Evolutionary conservation across 225 moss, liverwort and hornwort genomes (phyloP).

Genomic region (Neckera pumila): DNA sequence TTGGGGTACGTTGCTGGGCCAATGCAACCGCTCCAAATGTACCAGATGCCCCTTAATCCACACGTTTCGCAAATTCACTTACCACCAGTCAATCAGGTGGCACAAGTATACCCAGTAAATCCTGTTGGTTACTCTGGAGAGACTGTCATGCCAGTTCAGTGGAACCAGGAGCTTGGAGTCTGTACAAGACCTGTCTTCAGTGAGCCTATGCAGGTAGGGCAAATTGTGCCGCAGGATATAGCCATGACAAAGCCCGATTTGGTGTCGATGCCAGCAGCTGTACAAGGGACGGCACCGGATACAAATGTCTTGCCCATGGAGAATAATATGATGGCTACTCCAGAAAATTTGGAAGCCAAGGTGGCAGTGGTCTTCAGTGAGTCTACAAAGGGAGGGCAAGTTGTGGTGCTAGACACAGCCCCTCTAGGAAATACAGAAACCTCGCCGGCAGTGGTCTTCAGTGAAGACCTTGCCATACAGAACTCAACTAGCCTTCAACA

Average conservation of each 20-base stretch:
- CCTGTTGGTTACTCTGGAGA: slow-evolving; percentile 9
- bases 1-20: slow-evolving; percentile 10
- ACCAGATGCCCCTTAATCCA: neutral
- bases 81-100: neutral
- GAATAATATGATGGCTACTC: neutral
- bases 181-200: neutral
- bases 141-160: neutral
- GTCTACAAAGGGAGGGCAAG: neutral
- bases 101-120: neutral
- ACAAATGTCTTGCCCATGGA: neutral
- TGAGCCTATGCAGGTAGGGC: slow-evolving; percentile 3
- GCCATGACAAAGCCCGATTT: neutral
- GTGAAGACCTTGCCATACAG: neutral
- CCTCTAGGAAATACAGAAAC: neutral
- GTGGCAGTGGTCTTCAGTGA: neutral
- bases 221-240: neutral
- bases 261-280: neutral
- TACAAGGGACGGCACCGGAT: neutral
- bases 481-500: neutral
- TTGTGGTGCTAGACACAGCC: neutral
- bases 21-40: slow-evolving; percentile 7
- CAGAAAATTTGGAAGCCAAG: neutral
- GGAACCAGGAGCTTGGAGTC: slow-evolving; percentile 23
- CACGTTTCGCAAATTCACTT: slow-evolving; percentile 4
- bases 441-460: neutral